Percentiles rank a stretch among this genome's conserved stretches.
Evolutionary conservation across 768 basidiomycete species (phyloP).

Genomic region (Tephrocybe sp.): DNA sequence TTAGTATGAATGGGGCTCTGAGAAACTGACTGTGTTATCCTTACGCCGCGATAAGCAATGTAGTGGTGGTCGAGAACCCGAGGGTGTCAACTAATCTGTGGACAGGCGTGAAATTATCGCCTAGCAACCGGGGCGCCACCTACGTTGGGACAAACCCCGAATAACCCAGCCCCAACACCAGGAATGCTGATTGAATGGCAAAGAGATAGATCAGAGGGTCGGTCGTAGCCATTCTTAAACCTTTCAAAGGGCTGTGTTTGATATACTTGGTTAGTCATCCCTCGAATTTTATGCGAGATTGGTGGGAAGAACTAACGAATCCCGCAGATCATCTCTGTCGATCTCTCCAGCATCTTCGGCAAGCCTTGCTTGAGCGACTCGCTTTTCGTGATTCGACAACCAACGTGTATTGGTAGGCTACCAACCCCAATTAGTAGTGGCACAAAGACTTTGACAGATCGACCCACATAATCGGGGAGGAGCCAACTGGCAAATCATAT

Average conservation of each 20-base stretch:
- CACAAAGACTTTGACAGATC: not conserved
- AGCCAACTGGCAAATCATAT: too few species aligned
- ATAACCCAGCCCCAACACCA: conserved; percentile 54
- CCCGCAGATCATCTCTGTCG: conserved; percentile 51
- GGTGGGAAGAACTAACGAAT: conserved; percentile 43
- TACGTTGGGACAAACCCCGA: conserved; percentile 58
- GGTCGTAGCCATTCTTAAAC: conserved; percentile 51
- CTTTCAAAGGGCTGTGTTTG: conserved; percentile 39
- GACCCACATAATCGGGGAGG: conserved; percentile 56
- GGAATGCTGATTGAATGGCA: conserved; percentile 45
- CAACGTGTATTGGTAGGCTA: conserved; percentile 64
- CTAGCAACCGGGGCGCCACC: too few species aligned
- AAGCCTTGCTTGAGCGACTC: conserved; percentile 59
- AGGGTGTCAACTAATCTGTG: conserved; percentile 53
- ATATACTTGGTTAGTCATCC: too few species aligned
- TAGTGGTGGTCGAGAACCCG: conserved; percentile 56
- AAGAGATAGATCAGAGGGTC: conserved; percentile 57
- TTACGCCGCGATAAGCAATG: conserved; percentile 60
- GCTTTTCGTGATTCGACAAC: conserved; percentile 46
- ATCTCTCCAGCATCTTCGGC: conserved; percentile 69
- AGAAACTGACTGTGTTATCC: too few species aligned
- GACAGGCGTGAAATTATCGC: not conserved
- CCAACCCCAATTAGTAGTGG: not conserved
- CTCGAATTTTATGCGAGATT: too few species aligned
- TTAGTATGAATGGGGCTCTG: not conserved